These are phyloP conservation scores for Rubus parviflorus DNA, from an alignment of 306 rosid species.

Conservation along the genomic window DNA sequence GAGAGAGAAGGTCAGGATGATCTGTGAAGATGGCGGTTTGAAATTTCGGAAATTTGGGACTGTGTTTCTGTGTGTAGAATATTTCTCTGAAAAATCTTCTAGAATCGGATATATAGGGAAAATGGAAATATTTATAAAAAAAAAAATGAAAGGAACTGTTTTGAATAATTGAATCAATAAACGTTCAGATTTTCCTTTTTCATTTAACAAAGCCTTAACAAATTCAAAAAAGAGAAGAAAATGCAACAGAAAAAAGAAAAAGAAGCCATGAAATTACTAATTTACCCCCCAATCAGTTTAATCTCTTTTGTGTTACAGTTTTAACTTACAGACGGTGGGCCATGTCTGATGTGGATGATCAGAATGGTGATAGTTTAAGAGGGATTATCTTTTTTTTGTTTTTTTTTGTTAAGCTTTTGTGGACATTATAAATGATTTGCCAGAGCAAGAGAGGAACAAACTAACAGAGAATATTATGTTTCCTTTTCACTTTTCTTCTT, in stretches of 20 bases:
- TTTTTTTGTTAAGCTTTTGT: too few relatives aligned
- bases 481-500: too few relatives aligned
- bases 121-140: not conserved
- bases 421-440: too few relatives aligned
- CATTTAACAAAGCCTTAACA: too few relatives aligned
- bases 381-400: too few relatives aligned
- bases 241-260: not conserved
- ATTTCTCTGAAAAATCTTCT: not conserved
- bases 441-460: too few relatives aligned
- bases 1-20: not conserved
- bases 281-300: not conserved
- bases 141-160: not conserved
- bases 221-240: not conserved
- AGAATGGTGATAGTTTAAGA: not conserved
- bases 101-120: not conserved
- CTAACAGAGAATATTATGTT: too few relatives aligned
- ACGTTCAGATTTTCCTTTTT: not conserved
- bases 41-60: not conserved
- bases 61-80: not conserved
- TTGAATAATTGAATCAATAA: not conserved
- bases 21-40: slow-evolving; percentile 8
- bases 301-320: too few relatives aligned
- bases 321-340: not conserved
- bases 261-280: not conserved
- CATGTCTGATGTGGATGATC: not conserved